phyloP scores from a whole-genome alignment of 2,329 filamentous ascomycete species.

The Teratosphaeria destructans region DNA sequence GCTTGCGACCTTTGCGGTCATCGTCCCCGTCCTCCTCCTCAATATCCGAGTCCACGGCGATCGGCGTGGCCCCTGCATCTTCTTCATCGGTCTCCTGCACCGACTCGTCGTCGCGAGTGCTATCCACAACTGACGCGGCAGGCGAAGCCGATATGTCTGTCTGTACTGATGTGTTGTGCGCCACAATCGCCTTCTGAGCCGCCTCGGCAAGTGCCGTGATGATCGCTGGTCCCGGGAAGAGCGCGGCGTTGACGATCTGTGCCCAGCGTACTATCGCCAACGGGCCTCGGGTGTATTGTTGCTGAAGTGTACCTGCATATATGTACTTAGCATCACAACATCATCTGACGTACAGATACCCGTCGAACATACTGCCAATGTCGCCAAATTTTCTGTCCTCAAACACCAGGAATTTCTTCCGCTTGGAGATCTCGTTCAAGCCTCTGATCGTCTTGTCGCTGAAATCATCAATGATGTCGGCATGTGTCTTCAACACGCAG shows the following conservation, averaged over 20 bases:
- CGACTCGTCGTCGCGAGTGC: slow-evolving; percentile 31
- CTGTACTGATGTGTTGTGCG: slow-evolving; percentile 41
- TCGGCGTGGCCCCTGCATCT: neutral
- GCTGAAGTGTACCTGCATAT: slow-evolving; percentile 41
- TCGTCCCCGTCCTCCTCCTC: slow-evolving; percentile 26
- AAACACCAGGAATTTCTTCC: slow-evolving; percentile 43
- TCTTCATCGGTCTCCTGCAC: slow-evolving; percentile 11
- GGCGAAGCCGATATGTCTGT: slow-evolving; percentile 40
- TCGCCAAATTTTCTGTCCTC: slow-evolving; percentile 48
- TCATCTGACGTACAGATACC: neutral
- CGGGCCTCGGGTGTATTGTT: slow-evolving; percentile 43
- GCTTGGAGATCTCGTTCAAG: slow-evolving; percentile 36
- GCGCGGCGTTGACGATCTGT: slow-evolving; percentile 43
- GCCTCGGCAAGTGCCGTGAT: slow-evolving; percentile 41
- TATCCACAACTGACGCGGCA: slow-evolving; percentile 34
- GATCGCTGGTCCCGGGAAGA: slow-evolving; percentile 43
- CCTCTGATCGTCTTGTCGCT: slow-evolving; percentile 43
- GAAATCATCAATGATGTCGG: slow-evolving; percentile 53
- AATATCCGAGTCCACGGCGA: slow-evolving; percentile 20
- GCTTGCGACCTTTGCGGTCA: slow-evolving; percentile 53
- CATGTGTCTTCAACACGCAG: slow-evolving; percentile 51
- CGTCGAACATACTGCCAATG: slow-evolving; percentile 38
- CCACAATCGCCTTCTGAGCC: slow-evolving; percentile 35
- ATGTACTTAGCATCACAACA: neutral
- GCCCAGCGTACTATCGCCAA: slow-evolving; percentile 43